These are phyloP conservation scores for Chaetomium fimeti DNA, from an alignment of 495 filamentous ascomycete genomes.

Conservation along the genomic window DNA sequence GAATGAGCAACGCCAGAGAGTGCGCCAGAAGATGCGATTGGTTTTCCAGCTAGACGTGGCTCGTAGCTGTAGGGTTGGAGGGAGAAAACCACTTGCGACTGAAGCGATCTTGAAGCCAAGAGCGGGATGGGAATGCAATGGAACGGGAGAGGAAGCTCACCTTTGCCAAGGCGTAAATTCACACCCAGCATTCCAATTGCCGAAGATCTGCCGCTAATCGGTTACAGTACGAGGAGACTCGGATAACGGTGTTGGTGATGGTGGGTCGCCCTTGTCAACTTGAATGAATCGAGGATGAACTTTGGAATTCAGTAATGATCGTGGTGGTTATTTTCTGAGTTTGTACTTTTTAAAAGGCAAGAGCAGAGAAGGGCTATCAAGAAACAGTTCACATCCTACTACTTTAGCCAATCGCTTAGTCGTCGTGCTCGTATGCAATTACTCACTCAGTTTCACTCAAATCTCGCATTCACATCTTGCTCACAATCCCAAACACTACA, in stretches of 20 bases:
- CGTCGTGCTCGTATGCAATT: not conserved
- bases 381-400: not conserved
- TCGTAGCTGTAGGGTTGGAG: not conserved
- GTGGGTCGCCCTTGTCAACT: not conserved
- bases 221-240: conserved; percentile 10
- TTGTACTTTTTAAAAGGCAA: not conserved
- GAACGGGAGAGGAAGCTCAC: conserved; percentile 10
- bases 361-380: not conserved
- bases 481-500: no score
- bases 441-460: not conserved
- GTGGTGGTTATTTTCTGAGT: not conserved
- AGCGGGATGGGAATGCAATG: not conserved
- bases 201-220: conserved; percentile 11
- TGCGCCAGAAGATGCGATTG: not conserved
- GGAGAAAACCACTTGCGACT: not conserved
- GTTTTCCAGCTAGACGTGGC: not conserved
- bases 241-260: conserved; percentile 13
- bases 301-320: not conserved
- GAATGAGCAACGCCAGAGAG: not conserved
- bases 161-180: conserved; percentile 3
- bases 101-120: conserved; percentile 14
- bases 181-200: not conserved
- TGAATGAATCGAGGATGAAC: not conserved
- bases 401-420: not conserved
- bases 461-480: not conserved